These are phyloP conservation scores for Wickerhamiella allomyrinae DNA, from an alignment of 805 yeast genomes.

Conservation along the genomic window DNA sequence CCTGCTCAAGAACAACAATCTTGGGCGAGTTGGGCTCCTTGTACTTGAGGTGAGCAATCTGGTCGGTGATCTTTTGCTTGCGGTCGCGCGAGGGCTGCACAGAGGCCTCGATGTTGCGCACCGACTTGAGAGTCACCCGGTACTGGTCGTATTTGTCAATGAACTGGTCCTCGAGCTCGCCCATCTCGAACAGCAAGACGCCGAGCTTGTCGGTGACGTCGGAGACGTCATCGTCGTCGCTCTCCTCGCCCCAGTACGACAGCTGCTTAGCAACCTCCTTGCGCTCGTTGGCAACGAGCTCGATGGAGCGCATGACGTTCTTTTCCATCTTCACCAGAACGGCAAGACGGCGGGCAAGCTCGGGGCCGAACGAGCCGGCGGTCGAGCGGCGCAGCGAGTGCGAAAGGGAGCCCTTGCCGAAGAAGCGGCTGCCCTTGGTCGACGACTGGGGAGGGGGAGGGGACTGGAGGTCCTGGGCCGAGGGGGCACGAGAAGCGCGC, in stretches of 20 bases:
- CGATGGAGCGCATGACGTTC: constrained; percentile 86
- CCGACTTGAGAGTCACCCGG: constrained; percentile 85
- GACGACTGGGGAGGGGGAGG: constrained; percentile 94
- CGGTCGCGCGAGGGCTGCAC: constrained; percentile 98
- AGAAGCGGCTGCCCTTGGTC: constrained; percentile 70
- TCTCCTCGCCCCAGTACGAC: constrained; percentile 91
- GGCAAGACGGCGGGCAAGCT: constrained; percentile 80
- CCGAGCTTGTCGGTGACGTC: constrained; percentile 97
- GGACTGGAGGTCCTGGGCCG: constrained; percentile 85
- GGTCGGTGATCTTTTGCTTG: constrained; percentile 93
- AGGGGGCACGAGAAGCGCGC: constrained; percentile 91
- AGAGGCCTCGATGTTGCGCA: constrained; percentile 92
- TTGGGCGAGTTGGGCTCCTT: constrained; percentile 97
- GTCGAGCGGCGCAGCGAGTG: constrained; percentile 51
- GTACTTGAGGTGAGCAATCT: constrained; percentile 94
- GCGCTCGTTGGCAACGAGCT: constrained; percentile 85
- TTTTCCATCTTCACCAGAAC: constrained; percentile 92
- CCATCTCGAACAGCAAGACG: constrained; percentile 86
- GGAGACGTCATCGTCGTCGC: constrained; percentile 86
- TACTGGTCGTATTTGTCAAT: constrained; percentile 97
- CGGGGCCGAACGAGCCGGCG: constrained; percentile 91
- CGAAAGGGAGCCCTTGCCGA: constrained; percentile 55
- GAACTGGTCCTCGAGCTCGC: constrained; percentile 96
- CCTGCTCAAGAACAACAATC: constrained; percentile 91
- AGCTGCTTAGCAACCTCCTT: constrained; percentile 94